These are phyloP conservation scores for Plantago coronopus DNA, from an alignment of 305 asterid species.

Conservation along the genomic window DNA sequence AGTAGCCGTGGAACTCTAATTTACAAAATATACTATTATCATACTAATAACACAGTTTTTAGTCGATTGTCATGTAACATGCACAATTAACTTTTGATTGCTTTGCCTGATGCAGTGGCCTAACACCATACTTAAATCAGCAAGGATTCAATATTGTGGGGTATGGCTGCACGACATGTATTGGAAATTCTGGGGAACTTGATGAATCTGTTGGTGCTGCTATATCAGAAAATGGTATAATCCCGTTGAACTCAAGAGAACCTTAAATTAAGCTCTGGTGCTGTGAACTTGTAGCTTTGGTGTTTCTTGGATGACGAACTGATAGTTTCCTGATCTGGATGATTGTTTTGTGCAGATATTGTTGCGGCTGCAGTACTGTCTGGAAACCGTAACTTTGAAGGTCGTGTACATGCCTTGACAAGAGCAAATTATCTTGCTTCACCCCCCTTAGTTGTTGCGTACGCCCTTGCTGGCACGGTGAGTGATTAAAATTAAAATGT, in stretches of 20 bases:
- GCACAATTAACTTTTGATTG: conserved; percentile 11
- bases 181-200: conserved; percentile 84
- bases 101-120: conserved; percentile 53
- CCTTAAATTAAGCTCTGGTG: conserved; percentile 2
- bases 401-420: conserved; percentile 91
- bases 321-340: conserved; percentile 15
- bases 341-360: conserved; percentile 52
- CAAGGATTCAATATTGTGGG: conserved; percentile 95
- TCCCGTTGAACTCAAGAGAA: conserved; percentile 11
- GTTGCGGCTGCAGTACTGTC: conserved; percentile 98
- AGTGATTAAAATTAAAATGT: conserved; percentile 25
- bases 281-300: conserved; percentile 7
- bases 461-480: conserved; percentile 99
- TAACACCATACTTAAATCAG: conserved; percentile 70
- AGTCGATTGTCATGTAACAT: neutral
- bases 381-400: conserved; percentile 93
- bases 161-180: conserved; percentile 95
- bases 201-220: conserved; percentile 82
- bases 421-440: conserved; percentile 97
- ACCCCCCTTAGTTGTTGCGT: conserved; percentile 95
- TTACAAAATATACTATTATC: no score
- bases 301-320: conserved; percentile 11
- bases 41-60: no score
- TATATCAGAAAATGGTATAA: conserved; percentile 76
- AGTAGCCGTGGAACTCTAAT: no score